phyloP scores from a whole-genome alignment of 2,329 filamentous ascomycete species.

The Claviceps africana region DNA sequence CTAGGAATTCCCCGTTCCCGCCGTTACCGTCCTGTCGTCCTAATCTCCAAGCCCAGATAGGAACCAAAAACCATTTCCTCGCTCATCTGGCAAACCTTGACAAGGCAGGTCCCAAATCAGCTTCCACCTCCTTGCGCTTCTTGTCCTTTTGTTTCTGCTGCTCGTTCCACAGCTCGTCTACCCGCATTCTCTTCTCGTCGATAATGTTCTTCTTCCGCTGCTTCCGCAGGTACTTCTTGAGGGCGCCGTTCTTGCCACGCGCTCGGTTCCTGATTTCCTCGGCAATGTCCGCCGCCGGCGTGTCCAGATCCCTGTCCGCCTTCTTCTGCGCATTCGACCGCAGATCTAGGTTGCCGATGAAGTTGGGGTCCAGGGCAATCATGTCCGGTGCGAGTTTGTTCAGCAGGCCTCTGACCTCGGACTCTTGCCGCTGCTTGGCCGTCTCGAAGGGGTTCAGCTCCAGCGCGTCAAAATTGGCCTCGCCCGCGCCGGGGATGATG shows the following conservation, averaged over 20 bases:
- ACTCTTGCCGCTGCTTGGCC: constrained; percentile 79
- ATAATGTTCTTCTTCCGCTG: constrained; percentile 87
- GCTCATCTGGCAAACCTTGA: constrained; percentile 65
- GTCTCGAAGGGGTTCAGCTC: constrained; percentile 95
- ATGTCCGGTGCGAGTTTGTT: constrained; percentile 95
- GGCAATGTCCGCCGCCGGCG: constrained; percentile 41
- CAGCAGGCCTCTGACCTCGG: constrained; percentile 75
- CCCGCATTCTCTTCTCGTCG: constrained; percentile 81
- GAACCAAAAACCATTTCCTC: too few species aligned
- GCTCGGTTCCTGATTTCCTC: constrained; percentile 62
- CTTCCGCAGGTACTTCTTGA: constrained; percentile 83
- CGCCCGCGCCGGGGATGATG: constrained; percentile 86
- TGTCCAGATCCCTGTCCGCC: constrained; percentile 68
- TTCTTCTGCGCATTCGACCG: constrained; percentile 63
- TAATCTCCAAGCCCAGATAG: not conserved
- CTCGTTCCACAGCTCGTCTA: constrained; percentile 69
- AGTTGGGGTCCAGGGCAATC: constrained; percentile 89
- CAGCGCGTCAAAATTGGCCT: constrained; percentile 88
- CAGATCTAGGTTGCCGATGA: constrained; percentile 76
- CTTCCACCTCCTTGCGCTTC: constrained; percentile 48
- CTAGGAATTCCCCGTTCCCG: constrained; percentile 23
- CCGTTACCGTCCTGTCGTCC: not conserved
- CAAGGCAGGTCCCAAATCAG: constrained; percentile 72
- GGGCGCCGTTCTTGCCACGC: constrained; percentile 75
- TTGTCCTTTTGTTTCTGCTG: constrained; percentile 53